Percentiles rank a stretch among this genome's conserved stretches.
These are phyloP conservation scores for Acacia pycnantha DNA, from an alignment of 331 rosid species.

Conservation along the genomic window DNA sequence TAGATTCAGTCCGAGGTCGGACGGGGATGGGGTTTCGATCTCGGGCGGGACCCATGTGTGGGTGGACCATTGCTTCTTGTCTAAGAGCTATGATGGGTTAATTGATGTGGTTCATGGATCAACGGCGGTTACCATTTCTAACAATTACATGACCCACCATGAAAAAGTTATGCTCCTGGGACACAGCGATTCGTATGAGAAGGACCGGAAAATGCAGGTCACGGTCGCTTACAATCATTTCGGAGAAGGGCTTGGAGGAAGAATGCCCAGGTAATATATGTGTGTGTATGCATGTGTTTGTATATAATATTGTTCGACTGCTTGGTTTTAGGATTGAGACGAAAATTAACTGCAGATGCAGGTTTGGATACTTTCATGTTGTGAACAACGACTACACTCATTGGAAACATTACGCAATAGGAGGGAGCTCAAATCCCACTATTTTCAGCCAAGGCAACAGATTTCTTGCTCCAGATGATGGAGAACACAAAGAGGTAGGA, in stretches of 20 bases:
- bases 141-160: not conserved
- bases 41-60: not conserved
- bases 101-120: not conserved
- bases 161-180: not conserved
- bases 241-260: not conserved
- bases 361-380: conserved; percentile 47
- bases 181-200: not conserved
- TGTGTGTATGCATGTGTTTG: not conserved
- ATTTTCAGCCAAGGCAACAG: conserved; percentile 89
- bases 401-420: conserved; percentile 72
- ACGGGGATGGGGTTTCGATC: not conserved
- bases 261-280: not conserved
- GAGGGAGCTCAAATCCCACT: conserved; percentile 87
- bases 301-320: too few species aligned
- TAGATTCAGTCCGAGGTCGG: not conserved
- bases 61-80: not conserved
- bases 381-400: conserved; percentile 65
- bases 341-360: conserved; percentile 48
- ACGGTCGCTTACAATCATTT: not conserved
- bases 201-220: not conserved
- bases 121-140: not conserved
- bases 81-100: not conserved
- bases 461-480: conserved; percentile 70
- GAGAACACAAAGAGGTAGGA: conserved; percentile 59
- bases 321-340: not conserved